A percentile compares a stretch with the other conserved stretches of the same genome.
Evolutionary conservation across 2,329 filamentous ascomycete species (phyloP).

Genomic region (Orbilia quercus): DNA sequence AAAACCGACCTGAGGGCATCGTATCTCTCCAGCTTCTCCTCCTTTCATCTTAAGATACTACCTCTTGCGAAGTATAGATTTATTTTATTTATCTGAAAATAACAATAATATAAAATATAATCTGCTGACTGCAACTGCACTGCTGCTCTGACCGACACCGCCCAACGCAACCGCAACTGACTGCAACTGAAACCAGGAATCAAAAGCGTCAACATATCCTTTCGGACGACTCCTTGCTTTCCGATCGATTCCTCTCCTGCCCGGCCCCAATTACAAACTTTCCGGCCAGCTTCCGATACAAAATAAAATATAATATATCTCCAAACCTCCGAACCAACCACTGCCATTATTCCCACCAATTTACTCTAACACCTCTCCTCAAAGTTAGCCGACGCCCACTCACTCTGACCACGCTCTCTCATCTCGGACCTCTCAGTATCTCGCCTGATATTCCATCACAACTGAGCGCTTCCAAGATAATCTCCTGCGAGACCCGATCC

Average conservation of each 20-base stretch:
- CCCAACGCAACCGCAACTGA: conserved; percentile 1
- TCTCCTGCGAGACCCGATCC: conserved; percentile 2
- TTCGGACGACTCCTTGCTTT: background rate
- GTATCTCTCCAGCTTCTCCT: background rate
- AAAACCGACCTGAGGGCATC: background rate
- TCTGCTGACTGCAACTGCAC: background rate
- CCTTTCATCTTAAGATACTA: too few species aligned
- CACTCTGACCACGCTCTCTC: background rate
- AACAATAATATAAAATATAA: too few species aligned
- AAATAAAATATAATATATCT: conserved; percentile 19
- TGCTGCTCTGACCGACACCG: conserved; percentile 12
- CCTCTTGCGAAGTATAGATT: too few species aligned
- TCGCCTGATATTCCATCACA: conserved; percentile 27
- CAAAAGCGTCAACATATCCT: background rate
- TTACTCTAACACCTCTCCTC: background rate
- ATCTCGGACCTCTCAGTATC: background rate
- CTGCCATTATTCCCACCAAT: background rate
- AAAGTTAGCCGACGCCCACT: background rate
- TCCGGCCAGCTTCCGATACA: conserved; percentile 42
- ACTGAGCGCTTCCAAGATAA: conserved; percentile 2
- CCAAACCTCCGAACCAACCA: conserved; percentile 3
- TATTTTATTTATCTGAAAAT: too few species aligned
- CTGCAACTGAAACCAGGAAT: background rate
- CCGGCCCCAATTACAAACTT: too few species aligned
- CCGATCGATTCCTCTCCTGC: background rate